A percentile compares a stretch with the other conserved stretches of the same genome.
Conservation (phyloP, 164 flowering plant genomes). For the Cinnamomum chago region DNA sequence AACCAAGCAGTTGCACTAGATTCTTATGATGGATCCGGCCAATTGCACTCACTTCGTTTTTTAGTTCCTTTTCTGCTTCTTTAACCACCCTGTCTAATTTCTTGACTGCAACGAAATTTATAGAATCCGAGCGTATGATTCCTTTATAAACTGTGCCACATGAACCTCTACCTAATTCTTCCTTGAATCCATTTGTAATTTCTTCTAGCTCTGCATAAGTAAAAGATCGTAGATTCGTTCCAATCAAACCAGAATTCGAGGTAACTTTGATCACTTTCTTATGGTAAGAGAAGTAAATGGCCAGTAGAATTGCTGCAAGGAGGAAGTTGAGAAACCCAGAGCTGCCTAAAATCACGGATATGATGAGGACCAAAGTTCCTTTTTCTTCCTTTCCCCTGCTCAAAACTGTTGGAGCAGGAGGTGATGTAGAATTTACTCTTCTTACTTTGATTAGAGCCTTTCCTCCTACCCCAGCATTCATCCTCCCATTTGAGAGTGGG, state of each 20-base stretch:
- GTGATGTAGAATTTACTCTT: conserved; percentile 5
- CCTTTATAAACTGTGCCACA: conserved; percentile 21
- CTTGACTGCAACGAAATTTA: conserved; percentile 15
- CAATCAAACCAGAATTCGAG: neutral
- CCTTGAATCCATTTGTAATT: conserved; percentile 19
- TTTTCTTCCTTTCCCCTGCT: neutral
- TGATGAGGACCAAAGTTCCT: neutral
- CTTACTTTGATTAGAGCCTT: conserved; percentile 20
- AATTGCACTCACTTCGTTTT: conserved; percentile 19
- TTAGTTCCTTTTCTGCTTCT: conserved; percentile 20
- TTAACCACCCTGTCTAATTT: conserved; percentile 11
- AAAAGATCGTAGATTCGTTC: conserved; percentile 10
- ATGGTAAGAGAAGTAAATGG: neutral
- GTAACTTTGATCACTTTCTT: neutral
- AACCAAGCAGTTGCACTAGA: conserved; percentile 20
- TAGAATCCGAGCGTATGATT: neutral
- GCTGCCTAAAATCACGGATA: conserved; percentile 7
- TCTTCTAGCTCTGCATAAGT: conserved; percentile 21
- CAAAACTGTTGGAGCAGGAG: neutral
- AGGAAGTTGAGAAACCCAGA: conserved; percentile 12
- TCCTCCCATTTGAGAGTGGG: conserved; percentile 16
- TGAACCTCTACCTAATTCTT: conserved; percentile 16
- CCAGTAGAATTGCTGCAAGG: neutral
- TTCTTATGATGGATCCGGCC: conserved; percentile 26
- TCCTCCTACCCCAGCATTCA: neutral